Percentiles rank a stretch among this genome's conserved stretches.
Evolutionary conservation across 2,329 filamentous ascomycete species (phyloP).

Genomic region (Aschersonia sp.): DNA sequence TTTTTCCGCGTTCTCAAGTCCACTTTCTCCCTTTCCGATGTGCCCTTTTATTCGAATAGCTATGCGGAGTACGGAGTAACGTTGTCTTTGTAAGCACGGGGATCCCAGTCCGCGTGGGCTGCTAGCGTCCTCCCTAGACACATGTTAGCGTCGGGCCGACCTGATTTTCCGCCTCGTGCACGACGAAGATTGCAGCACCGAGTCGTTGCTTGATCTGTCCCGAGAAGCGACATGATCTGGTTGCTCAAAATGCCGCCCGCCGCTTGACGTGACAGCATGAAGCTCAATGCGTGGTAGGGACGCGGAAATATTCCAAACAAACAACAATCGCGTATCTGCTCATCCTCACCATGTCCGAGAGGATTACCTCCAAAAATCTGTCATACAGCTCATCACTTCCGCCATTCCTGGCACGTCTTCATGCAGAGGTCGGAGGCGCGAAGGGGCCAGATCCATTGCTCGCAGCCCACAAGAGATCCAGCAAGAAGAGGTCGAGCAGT

Average conservation of each 20-base stretch:
- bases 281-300: no score
- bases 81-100: neutral
- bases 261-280: no score
- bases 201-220: no score
- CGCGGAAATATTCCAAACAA: no score
- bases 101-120: neutral
- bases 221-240: no score
- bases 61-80: neutral
- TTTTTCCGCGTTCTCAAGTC: neutral
- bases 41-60: neutral
- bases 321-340: neutral
- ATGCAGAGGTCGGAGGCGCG: slow-evolving; percentile 34
- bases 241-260: no score
- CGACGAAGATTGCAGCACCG: no score
- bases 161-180: no score
- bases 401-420: slow-evolving; percentile 44
- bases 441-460: slow-evolving; percentile 38
- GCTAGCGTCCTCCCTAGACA: neutral
- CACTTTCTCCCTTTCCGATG: neutral
- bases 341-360: slow-evolving; percentile 29
- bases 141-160: neutral
- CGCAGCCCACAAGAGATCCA: slow-evolving; percentile 31
- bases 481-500: slow-evolving; percentile 42
- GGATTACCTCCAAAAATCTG: slow-evolving; percentile 58
- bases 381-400: slow-evolving; percentile 47